A percentile compares a stretch with the other conserved stretches of the same genome.
Evolutionary conservation across 345 rosid species (phyloP).

Genomic region (Eucalyptus curtisii): DNA sequence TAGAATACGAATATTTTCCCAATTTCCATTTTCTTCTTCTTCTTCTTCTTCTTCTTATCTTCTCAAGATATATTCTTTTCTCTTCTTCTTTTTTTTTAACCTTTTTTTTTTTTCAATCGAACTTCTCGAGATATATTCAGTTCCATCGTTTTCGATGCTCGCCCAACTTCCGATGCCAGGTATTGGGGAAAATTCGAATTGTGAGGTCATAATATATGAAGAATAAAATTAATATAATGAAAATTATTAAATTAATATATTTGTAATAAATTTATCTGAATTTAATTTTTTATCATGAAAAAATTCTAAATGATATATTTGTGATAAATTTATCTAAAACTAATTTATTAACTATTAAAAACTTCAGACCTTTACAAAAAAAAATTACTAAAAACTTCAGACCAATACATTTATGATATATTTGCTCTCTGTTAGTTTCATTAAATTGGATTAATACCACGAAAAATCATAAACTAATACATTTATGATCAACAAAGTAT

Average conservation of each 20-base stretch:
- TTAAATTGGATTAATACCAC: accelerated
- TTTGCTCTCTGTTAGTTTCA: accelerated
- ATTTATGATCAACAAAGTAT: too few relatives aligned
- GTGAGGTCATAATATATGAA: neutral
- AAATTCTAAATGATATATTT: accelerated
- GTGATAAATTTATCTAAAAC: accelerated
- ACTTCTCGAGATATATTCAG: neutral
- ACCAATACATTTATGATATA: accelerated
- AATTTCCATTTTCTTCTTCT: neutral
- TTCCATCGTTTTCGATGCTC: neutral
- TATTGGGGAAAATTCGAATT: neutral
- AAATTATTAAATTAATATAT: too few relatives aligned
- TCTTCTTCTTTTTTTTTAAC: too few relatives aligned
- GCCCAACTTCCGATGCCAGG: neutral
- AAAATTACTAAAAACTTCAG: accelerated
- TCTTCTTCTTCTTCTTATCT: neutral
- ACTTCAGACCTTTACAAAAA: accelerated
- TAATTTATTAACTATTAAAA: too few relatives aligned
- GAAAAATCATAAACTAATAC: accelerated
- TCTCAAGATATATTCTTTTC: neutral
- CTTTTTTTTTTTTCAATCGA: too few relatives aligned
- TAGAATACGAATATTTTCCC: neutral
- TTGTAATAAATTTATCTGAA: accelerated
- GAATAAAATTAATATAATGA: neutral
- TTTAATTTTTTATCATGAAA: too few relatives aligned